phyloP scores from a whole-genome alignment of 176 grass and related monocot species.

The Pontederia paniculata region DNA sequence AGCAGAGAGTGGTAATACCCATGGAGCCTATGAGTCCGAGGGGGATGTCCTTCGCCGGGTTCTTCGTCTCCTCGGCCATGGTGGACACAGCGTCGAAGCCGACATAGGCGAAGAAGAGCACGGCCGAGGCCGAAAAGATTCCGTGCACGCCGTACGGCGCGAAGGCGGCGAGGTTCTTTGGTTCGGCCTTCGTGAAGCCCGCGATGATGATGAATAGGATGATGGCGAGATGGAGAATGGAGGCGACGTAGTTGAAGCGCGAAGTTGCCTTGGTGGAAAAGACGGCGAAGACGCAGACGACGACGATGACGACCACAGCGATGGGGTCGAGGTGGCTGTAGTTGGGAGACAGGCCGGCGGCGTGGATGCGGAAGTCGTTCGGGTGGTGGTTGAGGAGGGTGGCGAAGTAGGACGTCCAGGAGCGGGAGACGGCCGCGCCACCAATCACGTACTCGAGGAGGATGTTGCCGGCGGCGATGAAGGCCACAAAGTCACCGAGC shows the following conservation, averaged over 20 bases:
- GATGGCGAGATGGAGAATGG: background rate
- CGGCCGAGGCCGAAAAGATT: background rate
- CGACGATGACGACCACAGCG: background rate
- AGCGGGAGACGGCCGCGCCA: background rate
- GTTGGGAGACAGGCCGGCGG: background rate
- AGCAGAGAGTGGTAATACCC: background rate
- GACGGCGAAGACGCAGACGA: background rate
- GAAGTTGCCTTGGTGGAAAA: background rate
- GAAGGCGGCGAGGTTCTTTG: background rate
- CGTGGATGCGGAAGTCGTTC: background rate
- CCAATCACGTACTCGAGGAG: background rate
- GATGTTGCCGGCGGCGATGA: background rate
- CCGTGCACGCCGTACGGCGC: background rate
- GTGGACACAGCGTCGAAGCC: constrained; percentile 1
- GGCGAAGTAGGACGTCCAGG: constrained; percentile 1
- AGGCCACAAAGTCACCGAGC: background rate
- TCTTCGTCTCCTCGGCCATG: background rate
- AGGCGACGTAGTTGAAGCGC: background rate
- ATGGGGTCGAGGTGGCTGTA: constrained; percentile 1
- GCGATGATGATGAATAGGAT: background rate
- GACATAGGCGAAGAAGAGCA: constrained; percentile 4
- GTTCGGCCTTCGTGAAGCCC: background rate
- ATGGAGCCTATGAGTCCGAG: background rate
- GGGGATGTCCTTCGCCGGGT: background rate
- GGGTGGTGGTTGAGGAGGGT: constrained; percentile 1